Evolutionary conservation across 257 asterid genomes (phyloP), one percentile per base, ranked within the genome.

Genomic region (Anisodus tanguticus): DNA sequence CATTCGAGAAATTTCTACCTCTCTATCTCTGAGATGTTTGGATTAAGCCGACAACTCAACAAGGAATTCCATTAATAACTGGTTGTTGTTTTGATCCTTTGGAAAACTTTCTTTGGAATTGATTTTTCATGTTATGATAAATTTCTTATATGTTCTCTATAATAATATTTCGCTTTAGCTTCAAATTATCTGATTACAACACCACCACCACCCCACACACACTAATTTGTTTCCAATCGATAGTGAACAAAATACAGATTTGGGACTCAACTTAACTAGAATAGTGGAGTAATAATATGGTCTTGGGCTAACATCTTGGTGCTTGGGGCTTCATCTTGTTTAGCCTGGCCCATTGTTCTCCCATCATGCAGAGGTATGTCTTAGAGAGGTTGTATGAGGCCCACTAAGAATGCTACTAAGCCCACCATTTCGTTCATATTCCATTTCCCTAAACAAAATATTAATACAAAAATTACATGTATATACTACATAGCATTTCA

Each of bases 371-470:
- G 35, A 31, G 19, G 19, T 31, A 11, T 31, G 43, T 66, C 47
- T 66, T 4, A 66, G 71, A 31, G 72, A 35, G 4, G 45, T 16
- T 22, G 22, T 19, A 37, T 35, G 53, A 74, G 62, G 62, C 81
- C 62, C 19, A 22, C 10, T 19, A 22, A 49, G n/a, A 49, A 74
- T 49, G 60, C 43, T 22, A 19, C 43, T 19, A 74, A 26, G 60
- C 4, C 62, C 80, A 49, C 12, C 60, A 49, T 49, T 74, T 74
- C 59, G 49, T 74, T 74, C 80, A 49, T 47, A 58, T 47, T 74
- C 59, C 60, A 47, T 72, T 51, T 19, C 19, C 80, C 11, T 69
- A 16, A 69, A 39, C 53, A 69, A 69, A 69, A 2, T 16, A 16
- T 69, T 69, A 77, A 5, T 8, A 1, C 26, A 53, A 53, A 76